Percentiles rank a stretch among this genome's conserved stretches.
Evolutionary conservation across 108 stramenopile species (phyloP).

Genomic region (Pelagomonas calceolata): DNA sequence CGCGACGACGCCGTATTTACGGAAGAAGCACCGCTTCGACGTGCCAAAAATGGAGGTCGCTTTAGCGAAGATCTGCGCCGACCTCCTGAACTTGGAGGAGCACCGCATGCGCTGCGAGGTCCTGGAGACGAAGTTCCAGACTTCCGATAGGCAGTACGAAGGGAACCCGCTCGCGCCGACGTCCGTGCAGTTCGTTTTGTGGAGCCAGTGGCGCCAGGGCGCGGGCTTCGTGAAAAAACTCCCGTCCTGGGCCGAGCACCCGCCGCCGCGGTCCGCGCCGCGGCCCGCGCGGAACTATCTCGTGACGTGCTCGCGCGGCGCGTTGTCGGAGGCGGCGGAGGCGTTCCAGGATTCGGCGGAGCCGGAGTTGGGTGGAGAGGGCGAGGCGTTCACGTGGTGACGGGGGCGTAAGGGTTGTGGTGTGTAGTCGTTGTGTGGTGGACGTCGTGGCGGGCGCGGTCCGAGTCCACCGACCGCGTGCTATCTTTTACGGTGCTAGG

Average conservation of each 20-base stretch:
- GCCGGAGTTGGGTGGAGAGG: too few relatives aligned
- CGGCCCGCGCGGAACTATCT: neutral
- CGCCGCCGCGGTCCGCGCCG: neutral
- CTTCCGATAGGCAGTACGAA: neutral
- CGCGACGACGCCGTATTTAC: too few relatives aligned
- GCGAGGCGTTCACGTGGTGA: too few relatives aligned
- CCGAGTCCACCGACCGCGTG: too few relatives aligned
- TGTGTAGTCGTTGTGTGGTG: too few relatives aligned
- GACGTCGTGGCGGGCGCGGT: too few relatives aligned
- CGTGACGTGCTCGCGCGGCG: neutral
- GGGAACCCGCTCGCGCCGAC: neutral
- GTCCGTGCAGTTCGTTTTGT: neutral
- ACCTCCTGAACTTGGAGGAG: neutral
- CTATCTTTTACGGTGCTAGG: too few relatives aligned
- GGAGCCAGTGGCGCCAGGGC: neutral
- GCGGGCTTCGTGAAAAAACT: neutral
- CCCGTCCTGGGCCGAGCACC: neutral
- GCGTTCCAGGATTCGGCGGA: too few relatives aligned
- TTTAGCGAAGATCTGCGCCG: neutral
- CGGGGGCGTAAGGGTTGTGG: too few relatives aligned
- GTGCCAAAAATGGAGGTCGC: neutral
- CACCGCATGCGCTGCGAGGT: neutral
- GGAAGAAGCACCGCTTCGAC: neutral
- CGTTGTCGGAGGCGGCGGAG: neutral
- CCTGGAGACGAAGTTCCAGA: neutral